phyloP scores from a whole-genome alignment of 192 early-diverging fungal genomes.

The Backusella luteola region DNA sequence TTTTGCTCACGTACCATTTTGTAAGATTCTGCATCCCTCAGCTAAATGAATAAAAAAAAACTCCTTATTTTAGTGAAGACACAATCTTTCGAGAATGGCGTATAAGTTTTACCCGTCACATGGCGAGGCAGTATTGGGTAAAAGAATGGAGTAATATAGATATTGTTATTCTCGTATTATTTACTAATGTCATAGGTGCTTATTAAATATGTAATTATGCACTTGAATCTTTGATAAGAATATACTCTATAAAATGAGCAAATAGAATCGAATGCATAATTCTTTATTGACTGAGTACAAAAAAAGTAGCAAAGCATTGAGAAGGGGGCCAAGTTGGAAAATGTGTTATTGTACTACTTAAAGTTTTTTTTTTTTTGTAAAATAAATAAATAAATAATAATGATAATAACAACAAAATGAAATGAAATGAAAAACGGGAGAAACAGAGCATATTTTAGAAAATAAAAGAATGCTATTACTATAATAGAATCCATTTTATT shows the following conservation, averaged over 20 bases:
- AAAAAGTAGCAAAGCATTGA: background rate
- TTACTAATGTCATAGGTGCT: background rate
- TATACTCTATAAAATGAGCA: background rate
- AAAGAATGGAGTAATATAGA: background rate
- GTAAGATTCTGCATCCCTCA: background rate
- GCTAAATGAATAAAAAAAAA: background rate
- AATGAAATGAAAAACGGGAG: background rate
- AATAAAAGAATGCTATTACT: background rate
- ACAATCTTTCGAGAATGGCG: background rate
- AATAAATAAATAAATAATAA: too few species aligned
- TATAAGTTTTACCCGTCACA: background rate
- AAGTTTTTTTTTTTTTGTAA: background rate
- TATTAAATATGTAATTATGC: background rate
- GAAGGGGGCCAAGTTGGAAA: background rate
- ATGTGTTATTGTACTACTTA: background rate
- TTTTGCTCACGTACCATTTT: background rate
- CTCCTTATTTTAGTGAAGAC: background rate
- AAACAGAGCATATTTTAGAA: background rate
- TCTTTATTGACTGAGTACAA: background rate
- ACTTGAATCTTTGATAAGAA: background rate
- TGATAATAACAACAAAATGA: too few species aligned
- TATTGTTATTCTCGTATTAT: background rate
- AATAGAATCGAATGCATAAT: background rate
- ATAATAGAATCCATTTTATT: background rate
- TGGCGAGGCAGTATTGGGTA: background rate